phyloP scores from a whole-genome alignment of 2,329 filamentous ascomycete species.

The Fusarium odoratissimum region DNA sequence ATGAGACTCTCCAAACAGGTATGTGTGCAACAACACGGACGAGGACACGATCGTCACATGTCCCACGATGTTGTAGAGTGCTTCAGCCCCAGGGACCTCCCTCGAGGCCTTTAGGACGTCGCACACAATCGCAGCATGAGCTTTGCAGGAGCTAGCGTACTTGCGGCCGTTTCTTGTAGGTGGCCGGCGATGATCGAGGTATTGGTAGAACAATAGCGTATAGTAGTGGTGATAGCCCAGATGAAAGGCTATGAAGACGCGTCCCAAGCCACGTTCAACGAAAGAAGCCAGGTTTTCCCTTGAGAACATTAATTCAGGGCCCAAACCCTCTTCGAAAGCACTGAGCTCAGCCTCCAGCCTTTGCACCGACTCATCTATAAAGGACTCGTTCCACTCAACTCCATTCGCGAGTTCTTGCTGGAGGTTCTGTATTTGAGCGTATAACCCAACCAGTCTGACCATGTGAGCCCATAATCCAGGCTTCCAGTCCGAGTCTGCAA shows the following conservation, averaged over 20 bases:
- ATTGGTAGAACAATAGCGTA: constrained; percentile 50
- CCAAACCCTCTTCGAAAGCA: constrained; percentile 42
- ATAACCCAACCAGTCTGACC: constrained; percentile 49
- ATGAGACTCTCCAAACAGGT: constrained; percentile 48
- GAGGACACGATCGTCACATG: constrained; percentile 52
- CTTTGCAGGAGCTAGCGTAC: constrained; percentile 49
- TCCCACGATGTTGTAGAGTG: constrained; percentile 50
- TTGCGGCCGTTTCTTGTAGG: constrained; percentile 43
- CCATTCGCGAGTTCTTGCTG: constrained; percentile 46
- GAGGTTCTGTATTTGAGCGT: constrained; percentile 48
- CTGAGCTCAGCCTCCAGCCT: constrained; percentile 36
- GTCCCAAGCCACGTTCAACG: constrained; percentile 42
- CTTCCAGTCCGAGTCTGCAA: constrained; percentile 32
- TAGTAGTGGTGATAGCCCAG: constrained; percentile 51
- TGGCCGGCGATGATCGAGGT: constrained; percentile 48
- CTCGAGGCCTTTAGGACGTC: constrained; percentile 46
- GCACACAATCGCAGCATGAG: constrained; percentile 46
- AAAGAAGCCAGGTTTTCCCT: constrained; percentile 44
- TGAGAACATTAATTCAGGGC: constrained; percentile 35
- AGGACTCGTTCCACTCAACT: constrained; percentile 46
- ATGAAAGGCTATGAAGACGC: constrained; percentile 50
- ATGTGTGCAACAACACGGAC: constrained; percentile 50
- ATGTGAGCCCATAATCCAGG: constrained; percentile 50
- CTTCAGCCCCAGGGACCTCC: constrained; percentile 40
- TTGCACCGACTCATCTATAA: constrained; percentile 39